These are phyloP conservation scores for Amaranthus hypochondriacus DNA, from an alignment of 148 eudicot genomes.

Conservation along the genomic window DNA sequence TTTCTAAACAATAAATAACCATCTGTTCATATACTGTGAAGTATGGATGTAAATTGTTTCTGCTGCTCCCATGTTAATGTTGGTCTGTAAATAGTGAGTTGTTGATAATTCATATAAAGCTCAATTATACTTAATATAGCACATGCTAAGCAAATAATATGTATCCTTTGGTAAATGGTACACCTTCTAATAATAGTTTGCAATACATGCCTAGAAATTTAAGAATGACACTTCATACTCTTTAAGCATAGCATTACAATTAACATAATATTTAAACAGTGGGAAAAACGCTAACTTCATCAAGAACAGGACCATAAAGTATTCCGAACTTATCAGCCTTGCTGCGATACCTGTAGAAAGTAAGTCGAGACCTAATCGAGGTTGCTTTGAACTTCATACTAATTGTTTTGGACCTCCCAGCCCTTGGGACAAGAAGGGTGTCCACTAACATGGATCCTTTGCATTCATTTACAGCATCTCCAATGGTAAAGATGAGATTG, in stretches of 20 bases:
- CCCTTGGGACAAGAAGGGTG: conserved; percentile 51
- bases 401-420: conserved; percentile 32
- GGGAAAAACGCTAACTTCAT: conserved; percentile 52
- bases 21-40: neutral
- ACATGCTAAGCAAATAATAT: conserved; percentile 1
- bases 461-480: conserved; percentile 74
- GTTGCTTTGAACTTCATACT: conserved; percentile 53
- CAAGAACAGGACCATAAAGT: conserved; percentile 78
- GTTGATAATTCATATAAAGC: neutral
- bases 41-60: neutral
- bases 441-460: conserved; percentile 83
- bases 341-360: conserved; percentile 76
- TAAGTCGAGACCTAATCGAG: conserved; percentile 46
- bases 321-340: conserved; percentile 50
- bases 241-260: neutral
- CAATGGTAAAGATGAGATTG: conserved; percentile 48
- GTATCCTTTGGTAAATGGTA: neutral
- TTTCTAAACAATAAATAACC: neutral
- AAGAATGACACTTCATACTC: neutral
- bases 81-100: neutral
- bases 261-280: neutral
- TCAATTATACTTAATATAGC: neutral
- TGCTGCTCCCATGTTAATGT: neutral
- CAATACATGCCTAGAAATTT: conserved; percentile 3
- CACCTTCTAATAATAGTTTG: neutral